phyloP scores from a whole-genome alignment of 106 monocot genomes.

The Alisma plantagoaquatica region DNA sequence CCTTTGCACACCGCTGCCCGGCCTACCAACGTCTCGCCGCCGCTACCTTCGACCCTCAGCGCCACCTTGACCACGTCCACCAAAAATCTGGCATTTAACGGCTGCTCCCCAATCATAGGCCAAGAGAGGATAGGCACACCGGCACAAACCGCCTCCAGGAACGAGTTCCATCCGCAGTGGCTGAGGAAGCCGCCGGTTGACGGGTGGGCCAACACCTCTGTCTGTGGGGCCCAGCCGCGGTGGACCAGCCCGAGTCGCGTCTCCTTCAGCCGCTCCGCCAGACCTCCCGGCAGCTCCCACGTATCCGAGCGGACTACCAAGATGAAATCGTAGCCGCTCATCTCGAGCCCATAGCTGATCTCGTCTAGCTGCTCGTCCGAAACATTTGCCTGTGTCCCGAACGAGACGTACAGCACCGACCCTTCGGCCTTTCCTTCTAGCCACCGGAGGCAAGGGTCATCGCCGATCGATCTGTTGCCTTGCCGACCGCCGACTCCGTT shows the following conservation, averaged over 20 bases:
- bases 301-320: not conserved
- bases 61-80: too few species aligned
- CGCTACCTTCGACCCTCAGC: too few species aligned
- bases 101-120: too few species aligned
- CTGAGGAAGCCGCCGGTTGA: not conserved
- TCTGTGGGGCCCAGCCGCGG: not conserved
- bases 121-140: too few species aligned
- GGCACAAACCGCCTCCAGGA: not conserved
- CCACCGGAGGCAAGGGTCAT: slow-evolving; percentile 7
- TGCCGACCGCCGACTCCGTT: too few species aligned
- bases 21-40: too few species aligned
- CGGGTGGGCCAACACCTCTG: not conserved
- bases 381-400: slow-evolving; percentile 13
- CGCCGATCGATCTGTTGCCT: not conserved
- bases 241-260: not conserved
- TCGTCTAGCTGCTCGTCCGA: slow-evolving; percentile 9
- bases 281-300: not conserved
- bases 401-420: slow-evolving; percentile 12
- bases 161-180: slow-evolving; percentile 9
- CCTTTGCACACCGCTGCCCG: too few species aligned
- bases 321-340: slow-evolving; percentile 4
- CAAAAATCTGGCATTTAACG: too few species aligned
- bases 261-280: not conserved
- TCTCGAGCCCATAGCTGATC: not conserved
- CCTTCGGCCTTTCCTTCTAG: not conserved